phyloP scores from a whole-genome alignment of 2,329 filamentous ascomycete genomes.

The Hymenoscyphus salicellus region DNA sequence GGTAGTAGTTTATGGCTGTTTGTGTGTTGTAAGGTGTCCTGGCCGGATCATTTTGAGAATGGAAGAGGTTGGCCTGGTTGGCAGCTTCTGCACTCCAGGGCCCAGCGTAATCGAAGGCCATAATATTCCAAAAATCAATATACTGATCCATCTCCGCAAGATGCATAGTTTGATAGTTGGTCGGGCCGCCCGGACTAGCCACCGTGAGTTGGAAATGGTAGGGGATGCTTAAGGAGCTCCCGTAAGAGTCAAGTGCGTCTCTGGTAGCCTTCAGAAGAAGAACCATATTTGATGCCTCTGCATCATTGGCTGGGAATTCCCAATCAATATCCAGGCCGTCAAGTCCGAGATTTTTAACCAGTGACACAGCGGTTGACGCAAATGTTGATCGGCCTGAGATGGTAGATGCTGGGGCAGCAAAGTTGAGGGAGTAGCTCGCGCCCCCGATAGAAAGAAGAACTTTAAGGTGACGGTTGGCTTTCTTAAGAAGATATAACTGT shows the following conservation, averaged over 20 bases:
- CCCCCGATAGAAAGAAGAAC: constrained; percentile 76
- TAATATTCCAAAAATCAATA: constrained; percentile 58
- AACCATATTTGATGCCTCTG: constrained; percentile 26
- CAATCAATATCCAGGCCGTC: constrained; percentile 28
- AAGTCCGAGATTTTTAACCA: constrained; percentile 22
- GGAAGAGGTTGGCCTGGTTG: constrained; percentile 69
- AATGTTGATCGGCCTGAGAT: constrained; percentile 39
- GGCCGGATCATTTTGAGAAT: constrained; percentile 48
- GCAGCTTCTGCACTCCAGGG: constrained; percentile 29
- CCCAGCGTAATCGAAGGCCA: constrained; percentile 59
- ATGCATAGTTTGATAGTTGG: constrained; percentile 47
- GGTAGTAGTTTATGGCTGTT: constrained; percentile 62
- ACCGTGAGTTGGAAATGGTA: constrained; percentile 54
- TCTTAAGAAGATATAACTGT: constrained; percentile 74
- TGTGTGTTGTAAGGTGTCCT: constrained; percentile 69
- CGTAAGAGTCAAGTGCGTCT: constrained; percentile 48
- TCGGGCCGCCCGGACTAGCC: constrained; percentile 48
- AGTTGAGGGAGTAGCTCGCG: constrained; percentile 75
- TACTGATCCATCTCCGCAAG: constrained; percentile 45
- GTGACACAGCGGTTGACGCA: constrained; percentile 15
- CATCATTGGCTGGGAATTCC: constrained; percentile 24
- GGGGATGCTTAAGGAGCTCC: constrained; percentile 43
- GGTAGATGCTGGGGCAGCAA: constrained; percentile 63
- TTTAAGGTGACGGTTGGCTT: constrained; percentile 72
- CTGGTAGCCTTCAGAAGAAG: constrained; percentile 28